A percentile compares a stretch with the other conserved stretches of the same genome.
Evolutionary conservation across 2,329 filamentous ascomycete genomes (phyloP).

Genomic region (Fusarium luffae): DNA sequence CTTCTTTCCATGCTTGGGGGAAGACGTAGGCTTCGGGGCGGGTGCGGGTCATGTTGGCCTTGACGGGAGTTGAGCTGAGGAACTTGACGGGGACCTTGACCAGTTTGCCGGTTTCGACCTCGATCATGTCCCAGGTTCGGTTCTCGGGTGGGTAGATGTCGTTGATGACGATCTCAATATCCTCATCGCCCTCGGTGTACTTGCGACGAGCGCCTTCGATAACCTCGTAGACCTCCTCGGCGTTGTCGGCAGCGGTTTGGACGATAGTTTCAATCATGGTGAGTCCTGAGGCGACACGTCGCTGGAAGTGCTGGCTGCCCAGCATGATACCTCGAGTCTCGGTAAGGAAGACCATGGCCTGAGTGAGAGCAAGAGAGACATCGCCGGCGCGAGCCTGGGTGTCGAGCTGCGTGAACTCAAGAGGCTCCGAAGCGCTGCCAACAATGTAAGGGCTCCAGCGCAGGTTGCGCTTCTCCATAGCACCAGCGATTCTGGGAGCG

Average conservation of each 20-base stretch:
- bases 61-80: slow-evolving; percentile 40
- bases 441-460: slow-evolving; percentile 47
- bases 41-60: slow-evolving; percentile 41
- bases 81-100: slow-evolving; percentile 42
- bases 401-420: slow-evolving; percentile 44
- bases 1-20: slow-evolving; percentile 40
- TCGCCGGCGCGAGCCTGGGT: slow-evolving; percentile 42
- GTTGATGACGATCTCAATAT: slow-evolving; percentile 41
- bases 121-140: slow-evolving; percentile 44
- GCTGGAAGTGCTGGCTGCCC: slow-evolving; percentile 49
- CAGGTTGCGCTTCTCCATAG: slow-evolving; percentile 37
- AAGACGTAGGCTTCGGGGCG: slow-evolving; percentile 47
- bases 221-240: slow-evolving; percentile 27
- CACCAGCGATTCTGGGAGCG: slow-evolving; percentile 34
- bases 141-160: slow-evolving; percentile 37
- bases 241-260: slow-evolving; percentile 43
- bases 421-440: slow-evolving; percentile 21
- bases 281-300: slow-evolving; percentile 45
- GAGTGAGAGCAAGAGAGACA: slow-evolving; percentile 42
- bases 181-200: slow-evolving; percentile 32
- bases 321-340: slow-evolving; percentile 47
- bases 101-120: slow-evolving; percentile 41
- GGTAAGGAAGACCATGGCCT: slow-evolving; percentile 44
- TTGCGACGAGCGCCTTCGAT: slow-evolving; percentile 42
- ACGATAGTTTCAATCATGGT: slow-evolving; percentile 43